Base-by-base conservation (phyloP, 2,329 filamentous ascomycete genomes). In the Fusarium stilboides region DNA sequence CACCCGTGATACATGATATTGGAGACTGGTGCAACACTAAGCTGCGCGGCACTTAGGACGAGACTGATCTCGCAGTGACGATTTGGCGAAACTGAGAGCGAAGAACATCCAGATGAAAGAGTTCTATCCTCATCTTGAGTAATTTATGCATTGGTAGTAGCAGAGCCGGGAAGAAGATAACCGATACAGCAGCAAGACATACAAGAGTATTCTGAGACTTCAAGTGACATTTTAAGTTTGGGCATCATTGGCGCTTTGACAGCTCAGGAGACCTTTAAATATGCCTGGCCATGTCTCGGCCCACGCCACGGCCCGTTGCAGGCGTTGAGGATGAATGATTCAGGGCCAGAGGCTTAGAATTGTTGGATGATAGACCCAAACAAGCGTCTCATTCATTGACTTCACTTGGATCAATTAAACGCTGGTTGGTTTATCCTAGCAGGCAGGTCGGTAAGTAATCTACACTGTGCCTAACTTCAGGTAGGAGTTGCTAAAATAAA, bases 221-320 rank as follows among this genome's bases (percentile, higher is more conserved):
- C 22, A 15, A 28, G 19, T 24, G 33, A 24, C 20, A 37, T 37
- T 45, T 24, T 42, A 13, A 36, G 36, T 28, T 19, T 54, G 20
- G 45, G 24, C 36, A 22, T 36, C 12, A n/a, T 47, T 24, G 22
- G 40, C 28, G 28, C 28, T 31, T 12, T 31, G 28, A 28, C 37
- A 17, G 45, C 34, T 28, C 45, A 51, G 28, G 55, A 50, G 43
- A 31, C 37, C 42, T 42, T 53, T 65, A 31, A 20, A 34, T 45
- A 34, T 56, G 24, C 43, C n/a, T 33, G 40, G 31, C 28, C 39
- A 34, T 57, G 45, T 65, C 45, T 59, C 50, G 63, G 61, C 42
- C 24, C 46, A 20, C 45, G 53, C 28, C 53, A n/a, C 65, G 65
- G 65, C 57, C 51, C 55, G 56, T 57, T 69, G 65, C 61, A 69